Conservation (phyloP, 225 moss, liverwort and hornwort species). For the Lunularia cruciata region DNA sequence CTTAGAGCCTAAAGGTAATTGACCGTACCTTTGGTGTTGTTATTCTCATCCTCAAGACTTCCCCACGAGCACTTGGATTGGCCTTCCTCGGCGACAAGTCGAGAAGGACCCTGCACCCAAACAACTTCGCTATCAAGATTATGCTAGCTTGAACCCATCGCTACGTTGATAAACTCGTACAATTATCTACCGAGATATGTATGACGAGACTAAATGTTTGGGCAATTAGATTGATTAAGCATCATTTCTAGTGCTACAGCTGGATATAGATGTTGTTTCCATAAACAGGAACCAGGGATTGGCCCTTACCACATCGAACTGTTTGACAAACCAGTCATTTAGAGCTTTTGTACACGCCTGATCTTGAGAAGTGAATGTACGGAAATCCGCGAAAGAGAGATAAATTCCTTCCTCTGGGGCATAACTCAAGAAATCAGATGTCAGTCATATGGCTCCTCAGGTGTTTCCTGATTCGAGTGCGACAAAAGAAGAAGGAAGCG, state of each 20-base stretch:
- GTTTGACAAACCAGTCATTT: constrained; percentile 88
- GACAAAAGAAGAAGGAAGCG: too few species aligned
- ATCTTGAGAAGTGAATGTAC: constrained; percentile 78
- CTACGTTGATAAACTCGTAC: neutral
- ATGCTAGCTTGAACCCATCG: neutral
- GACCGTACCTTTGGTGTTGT: constrained; percentile 54
- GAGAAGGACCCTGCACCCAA: constrained; percentile 75
- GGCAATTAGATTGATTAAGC: too few species aligned
- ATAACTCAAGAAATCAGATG: too few species aligned
- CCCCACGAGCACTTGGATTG: constrained; percentile 76
- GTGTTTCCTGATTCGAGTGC: too few species aligned
- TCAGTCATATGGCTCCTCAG: too few species aligned
- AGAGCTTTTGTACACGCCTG: constrained; percentile 83
- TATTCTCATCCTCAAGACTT: constrained; percentile 77
- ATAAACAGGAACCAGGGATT: neutral
- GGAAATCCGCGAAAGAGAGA: constrained; percentile 85
- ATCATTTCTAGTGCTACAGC: too few species aligned
- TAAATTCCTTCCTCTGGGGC: constrained; percentile 71
- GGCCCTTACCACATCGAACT: constrained; percentile 65
- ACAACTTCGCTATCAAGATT: neutral
- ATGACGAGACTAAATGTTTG: too few species aligned
- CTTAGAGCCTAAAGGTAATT: neutral
- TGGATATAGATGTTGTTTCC: too few species aligned
- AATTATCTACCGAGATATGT: too few species aligned
- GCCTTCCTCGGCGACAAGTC: constrained; percentile 94